Base-by-base conservation (phyloP, 192 early-diverging fungal species). In the Podochytrium sp. region DNA sequence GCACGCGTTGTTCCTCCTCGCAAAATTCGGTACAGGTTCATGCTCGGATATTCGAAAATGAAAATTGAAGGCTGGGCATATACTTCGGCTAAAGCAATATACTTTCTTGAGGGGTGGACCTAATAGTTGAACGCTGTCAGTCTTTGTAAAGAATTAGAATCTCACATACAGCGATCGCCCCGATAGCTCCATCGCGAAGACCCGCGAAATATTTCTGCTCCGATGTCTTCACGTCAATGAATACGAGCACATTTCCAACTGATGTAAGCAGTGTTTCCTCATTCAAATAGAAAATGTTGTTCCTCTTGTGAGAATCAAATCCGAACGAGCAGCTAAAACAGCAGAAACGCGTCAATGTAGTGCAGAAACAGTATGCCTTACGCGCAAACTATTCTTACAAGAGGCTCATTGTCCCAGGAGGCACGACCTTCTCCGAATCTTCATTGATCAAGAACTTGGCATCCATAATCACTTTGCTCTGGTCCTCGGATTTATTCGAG, bases 211-310 rank as follows among this genome's bases (percentile, higher is more conserved):
- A 87, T 10, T 58, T 53, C 33, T 87, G 87, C 52, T 87, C 79
- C 38, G 65, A 41, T 0, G 85, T 84, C 40, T 81, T 77, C 10
- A 81, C n/a, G 53, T 89, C 84, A n/a, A 89, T 30, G 57, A 90
- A 80, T 14, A 83, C 74, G 5, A 89, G 60, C 1, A 87, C 72
- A 68, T 90, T 90, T 32, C 88, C 87, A 39, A 89, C 78, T 2
- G 83, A 76, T 14, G 81, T 83, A 1, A 82, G 67, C 47, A 89
- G 42, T 10, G 66, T 82, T 30, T 56, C 12, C 2, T 89, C 85
- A 56, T 83, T 79, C 20, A 89, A 34, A 69, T 71, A 89, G 68
- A 84, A 80, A 18, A 89, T 30, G 76, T 89, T 89, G 51, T 71
- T 77, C 2, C 86, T 63, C 42, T 85, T 84, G 59, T 78, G 73